Conservation (phyloP, 2,329 filamentous ascomycete genomes). For the Diaporthe velutina region DNA sequence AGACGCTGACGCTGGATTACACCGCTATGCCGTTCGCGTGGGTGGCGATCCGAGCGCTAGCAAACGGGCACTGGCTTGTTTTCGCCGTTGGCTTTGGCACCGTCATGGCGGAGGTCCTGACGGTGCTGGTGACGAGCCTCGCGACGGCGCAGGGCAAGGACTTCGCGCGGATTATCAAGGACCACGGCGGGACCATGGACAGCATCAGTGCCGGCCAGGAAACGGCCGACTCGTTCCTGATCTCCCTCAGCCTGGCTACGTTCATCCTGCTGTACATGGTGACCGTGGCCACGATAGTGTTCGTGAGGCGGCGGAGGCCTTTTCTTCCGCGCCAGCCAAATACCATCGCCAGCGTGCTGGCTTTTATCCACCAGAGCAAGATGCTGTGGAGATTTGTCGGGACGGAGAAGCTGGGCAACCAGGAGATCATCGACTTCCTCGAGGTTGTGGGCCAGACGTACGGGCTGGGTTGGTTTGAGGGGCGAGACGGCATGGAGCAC, state of each 20-base stretch:
- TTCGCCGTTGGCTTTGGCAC: conserved; percentile 78
- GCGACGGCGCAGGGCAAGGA: conserved; percentile 73
- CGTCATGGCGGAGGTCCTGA: conserved; percentile 80
- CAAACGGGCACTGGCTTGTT: conserved; percentile 75
- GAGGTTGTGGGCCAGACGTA: conserved; percentile 75
- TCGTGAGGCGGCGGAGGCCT: conserved; percentile 72
- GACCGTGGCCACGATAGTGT: conserved; percentile 70
- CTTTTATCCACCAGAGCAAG: conserved; percentile 84
- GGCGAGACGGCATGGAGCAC: conserved; percentile 79
- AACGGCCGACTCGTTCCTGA: conserved; percentile 74
- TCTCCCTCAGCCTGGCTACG: conserved; percentile 72
- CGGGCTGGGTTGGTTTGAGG: conserved; percentile 82
- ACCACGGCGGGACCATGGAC: conserved; percentile 35
- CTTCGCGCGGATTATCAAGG: conserved; percentile 59
- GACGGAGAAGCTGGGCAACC: conserved; percentile 72
- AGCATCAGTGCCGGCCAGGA: conserved; percentile 67
- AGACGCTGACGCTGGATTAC: conserved; percentile 79
- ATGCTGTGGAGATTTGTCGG: conserved; percentile 84
- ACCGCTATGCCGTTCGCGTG: conserved; percentile 78
- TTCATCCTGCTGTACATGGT: conserved; percentile 77
- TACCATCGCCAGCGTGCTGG: conserved; percentile 81
- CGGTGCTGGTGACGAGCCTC: conserved; percentile 76
- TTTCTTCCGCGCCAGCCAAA: conserved; percentile 84
- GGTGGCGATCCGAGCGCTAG: conserved; percentile 71
- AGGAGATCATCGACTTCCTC: conserved; percentile 72